These are phyloP conservation scores for Phyllosticta citrichinensis DNA, from an alignment of 2,329 filamentous ascomycete genomes.

Conservation along the genomic window DNA sequence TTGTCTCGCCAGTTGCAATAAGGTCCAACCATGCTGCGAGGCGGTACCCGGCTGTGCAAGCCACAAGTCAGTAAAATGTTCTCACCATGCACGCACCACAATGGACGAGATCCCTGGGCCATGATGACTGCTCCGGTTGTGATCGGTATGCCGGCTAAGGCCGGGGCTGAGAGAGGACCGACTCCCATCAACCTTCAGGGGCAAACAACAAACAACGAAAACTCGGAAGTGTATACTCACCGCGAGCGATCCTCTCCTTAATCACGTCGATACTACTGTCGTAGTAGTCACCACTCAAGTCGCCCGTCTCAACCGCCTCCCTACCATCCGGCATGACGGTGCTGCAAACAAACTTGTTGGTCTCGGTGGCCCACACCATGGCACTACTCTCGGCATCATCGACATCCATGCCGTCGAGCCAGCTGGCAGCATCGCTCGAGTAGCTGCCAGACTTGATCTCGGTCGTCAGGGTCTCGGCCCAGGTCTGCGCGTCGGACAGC, in stretches of 20 bases:
- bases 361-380: constrained; percentile 33
- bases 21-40: constrained; percentile 27
- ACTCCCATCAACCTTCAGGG: not conserved
- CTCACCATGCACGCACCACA: too few species aligned
- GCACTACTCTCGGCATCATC: constrained; percentile 26
- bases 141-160: not conserved
- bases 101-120: not conserved
- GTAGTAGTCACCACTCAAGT: constrained; percentile 29
- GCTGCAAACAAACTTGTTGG: constrained; percentile 34
- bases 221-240: constrained; percentile 13
- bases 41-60: constrained; percentile 20
- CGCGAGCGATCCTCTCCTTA: constrained; percentile 35
- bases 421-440: constrained; percentile 14
- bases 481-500: constrained; percentile 27
- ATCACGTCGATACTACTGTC: constrained; percentile 29
- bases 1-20: constrained; percentile 18
- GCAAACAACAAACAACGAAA: not conserved
- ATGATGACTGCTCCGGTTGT: not conserved
- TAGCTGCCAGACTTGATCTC: constrained; percentile 33
- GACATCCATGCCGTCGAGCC: constrained; percentile 29
- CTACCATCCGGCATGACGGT: constrained; percentile 31
- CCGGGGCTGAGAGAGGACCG: not conserved
- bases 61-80: not conserved
- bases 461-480: constrained; percentile 27
- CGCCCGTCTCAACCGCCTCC: constrained; percentile 25